Conservation (phyloP, 805 yeast species). For the Pichia ethanolica region DNA sequence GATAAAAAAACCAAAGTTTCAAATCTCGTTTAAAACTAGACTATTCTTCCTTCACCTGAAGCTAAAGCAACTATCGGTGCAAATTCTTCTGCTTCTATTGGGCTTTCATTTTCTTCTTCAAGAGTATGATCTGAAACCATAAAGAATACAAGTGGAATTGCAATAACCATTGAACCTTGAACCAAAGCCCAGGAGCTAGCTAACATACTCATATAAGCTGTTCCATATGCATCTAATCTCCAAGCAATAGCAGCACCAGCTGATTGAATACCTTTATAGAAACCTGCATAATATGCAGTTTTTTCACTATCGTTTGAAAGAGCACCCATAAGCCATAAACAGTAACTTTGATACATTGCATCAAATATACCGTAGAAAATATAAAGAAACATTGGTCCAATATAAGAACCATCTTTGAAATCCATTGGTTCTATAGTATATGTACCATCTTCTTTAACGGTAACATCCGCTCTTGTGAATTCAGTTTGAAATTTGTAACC, state of each 20-base stretch:
- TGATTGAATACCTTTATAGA: constrained; percentile 56
- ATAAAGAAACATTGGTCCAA: constrained; percentile 56
- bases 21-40: neutral
- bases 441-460: constrained; percentile 10
- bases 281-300: constrained; percentile 50
- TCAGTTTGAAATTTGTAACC: constrained; percentile 35
- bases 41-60: constrained; percentile 7
- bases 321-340: constrained; percentile 54
- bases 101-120: constrained; percentile 14
- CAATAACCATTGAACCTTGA: constrained; percentile 41
- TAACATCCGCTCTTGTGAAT: constrained; percentile 16
- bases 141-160: constrained; percentile 40
- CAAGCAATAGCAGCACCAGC: constrained; percentile 59
- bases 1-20: too few relatives aligned
- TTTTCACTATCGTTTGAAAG: constrained; percentile 50
- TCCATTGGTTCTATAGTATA: constrained; percentile 28
- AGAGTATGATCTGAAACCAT: constrained; percentile 30
- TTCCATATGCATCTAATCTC: constrained; percentile 27
- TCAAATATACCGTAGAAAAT: constrained; percentile 55
- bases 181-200: constrained; percentile 47
- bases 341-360: constrained; percentile 52
- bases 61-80: constrained; percentile 2
- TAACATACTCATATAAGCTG: constrained; percentile 35
- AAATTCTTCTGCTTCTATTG: constrained; percentile 7
- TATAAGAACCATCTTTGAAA: constrained; percentile 38